Evolutionary conservation across 1,139 yeast species (phyloP), one percentile per base, ranked within the genome.

Genomic region (Suhomyces bribrorum): DNA sequence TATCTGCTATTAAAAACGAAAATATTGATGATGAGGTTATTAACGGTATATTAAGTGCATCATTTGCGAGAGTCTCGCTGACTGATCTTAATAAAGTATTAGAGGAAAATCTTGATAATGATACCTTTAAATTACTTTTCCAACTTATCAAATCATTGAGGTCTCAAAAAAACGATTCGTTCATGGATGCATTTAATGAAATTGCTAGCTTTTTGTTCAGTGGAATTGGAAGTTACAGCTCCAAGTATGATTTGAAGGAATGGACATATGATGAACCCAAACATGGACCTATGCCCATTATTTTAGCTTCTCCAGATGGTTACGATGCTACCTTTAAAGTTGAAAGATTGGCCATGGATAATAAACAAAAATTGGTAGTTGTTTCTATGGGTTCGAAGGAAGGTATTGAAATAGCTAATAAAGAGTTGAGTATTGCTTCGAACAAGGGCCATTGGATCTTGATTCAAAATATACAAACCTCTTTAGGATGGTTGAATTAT

Each of bases 301-400:
- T 86, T 7, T 50, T 88, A 32, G 77, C 81, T 14, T 75, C 85
- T 0, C 73, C 78, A 5, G 74, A 75, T 26, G 88, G 87, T 1
- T 73, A 67, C 47, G 96, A 89, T 60, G 82, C 90, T 2, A 74
- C 86, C 0, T 70, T 69, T 40, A 75, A 71, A 45, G 65, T 88
- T 4, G 72, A 71, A 29, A 59, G 63, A 20, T 47, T 79, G 11
- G 79, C 86, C 0, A 46, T 47, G 4, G 45, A 49, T 0, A 30
- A 38, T 1, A 45, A 54, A 0, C 45, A 50, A 9, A 53, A 57
- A 6, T 57, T 80, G 29, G 54, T 57, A 0, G 61, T 77, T 1
- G 72, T 86, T 24, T 79, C 96, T 0, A 72, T 89, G 77, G 97
- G 97, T 0, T 79, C 96, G 0, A 60, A 60, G 23, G 96, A 88